Percentiles rank a stretch among this genome's conserved stretches.
Conservation (phyloP, 306 rosid species). For the Trifolium repens region DNA sequence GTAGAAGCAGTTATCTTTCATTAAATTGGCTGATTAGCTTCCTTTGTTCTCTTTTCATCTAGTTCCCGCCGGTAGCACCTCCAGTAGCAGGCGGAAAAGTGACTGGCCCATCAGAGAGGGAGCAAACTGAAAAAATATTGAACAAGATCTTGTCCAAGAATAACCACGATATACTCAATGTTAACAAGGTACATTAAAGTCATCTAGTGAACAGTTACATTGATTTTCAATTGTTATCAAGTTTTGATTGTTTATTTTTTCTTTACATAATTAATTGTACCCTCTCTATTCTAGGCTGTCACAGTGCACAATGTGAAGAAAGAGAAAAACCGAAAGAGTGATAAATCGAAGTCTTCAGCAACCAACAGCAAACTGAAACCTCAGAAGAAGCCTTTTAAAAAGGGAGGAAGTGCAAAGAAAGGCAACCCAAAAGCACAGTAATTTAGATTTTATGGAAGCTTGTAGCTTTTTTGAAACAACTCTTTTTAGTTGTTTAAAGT, state of each 20-base stretch:
- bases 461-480: constrained; percentile 29
- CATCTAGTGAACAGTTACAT: constrained; percentile 7
- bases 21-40: constrained; percentile 32
- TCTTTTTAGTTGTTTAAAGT: constrained; percentile 33
- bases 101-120: constrained; percentile 64
- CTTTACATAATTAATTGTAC: not conserved
- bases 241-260: not conserved
- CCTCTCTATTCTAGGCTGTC: constrained; percentile 63
- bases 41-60: constrained; percentile 37
- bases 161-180: constrained; percentile 80
- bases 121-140: constrained; percentile 84
- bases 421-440: constrained; percentile 61
- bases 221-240: constrained; percentile 20
- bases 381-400: constrained; percentile 57
- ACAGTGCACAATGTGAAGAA: constrained; percentile 75
- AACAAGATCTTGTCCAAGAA: constrained; percentile 84
- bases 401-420: constrained; percentile 65
- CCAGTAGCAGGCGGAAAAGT: constrained; percentile 85
- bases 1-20: constrained; percentile 19
- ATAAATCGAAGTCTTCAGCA: constrained; percentile 50
- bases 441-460: constrained; percentile 32
- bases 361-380: constrained; percentile 72
- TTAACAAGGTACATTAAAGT: constrained; percentile 63
- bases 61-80: constrained; percentile 90
- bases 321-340: constrained; percentile 62